phyloP scores from a whole-genome alignment of 2,329 filamentous ascomycete genomes.

The Mollisia scopiformis region DNA sequence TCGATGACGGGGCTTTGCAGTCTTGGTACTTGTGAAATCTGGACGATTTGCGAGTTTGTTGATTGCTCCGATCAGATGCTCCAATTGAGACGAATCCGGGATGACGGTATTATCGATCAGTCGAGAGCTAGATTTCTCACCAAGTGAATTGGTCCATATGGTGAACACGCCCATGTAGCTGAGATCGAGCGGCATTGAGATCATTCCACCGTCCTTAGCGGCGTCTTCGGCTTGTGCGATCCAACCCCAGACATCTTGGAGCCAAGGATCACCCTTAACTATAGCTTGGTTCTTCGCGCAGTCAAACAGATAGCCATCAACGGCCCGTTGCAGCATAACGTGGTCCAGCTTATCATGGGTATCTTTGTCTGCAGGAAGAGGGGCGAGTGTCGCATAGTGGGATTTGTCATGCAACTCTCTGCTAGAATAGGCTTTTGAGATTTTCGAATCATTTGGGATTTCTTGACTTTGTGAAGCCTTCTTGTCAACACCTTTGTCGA shows the following conservation, averaged over 20 bases:
- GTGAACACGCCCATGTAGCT: slow-evolving; percentile 75
- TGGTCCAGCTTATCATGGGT: slow-evolving; percentile 44
- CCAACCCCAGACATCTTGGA: slow-evolving; percentile 81
- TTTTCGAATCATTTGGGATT: not conserved
- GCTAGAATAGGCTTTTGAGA: slow-evolving; percentile 43
- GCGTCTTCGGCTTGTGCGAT: slow-evolving; percentile 69
- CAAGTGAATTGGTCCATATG: slow-evolving; percentile 73
- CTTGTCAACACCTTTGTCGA: not conserved
- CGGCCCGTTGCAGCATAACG: slow-evolving; percentile 60
- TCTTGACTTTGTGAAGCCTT: not conserved
- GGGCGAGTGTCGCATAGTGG: slow-evolving; percentile 45
- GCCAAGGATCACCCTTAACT: slow-evolving; percentile 72
- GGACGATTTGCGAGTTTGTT: slow-evolving; percentile 65
- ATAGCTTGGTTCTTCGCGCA: slow-evolving; percentile 66
- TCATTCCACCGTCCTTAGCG: slow-evolving; percentile 70
- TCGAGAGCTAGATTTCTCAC: slow-evolving; percentile 52
- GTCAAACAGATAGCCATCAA: slow-evolving; percentile 66
- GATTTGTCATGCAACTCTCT: slow-evolving; percentile 57
- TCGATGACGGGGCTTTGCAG: slow-evolving; percentile 69
- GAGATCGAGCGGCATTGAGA: slow-evolving; percentile 68
- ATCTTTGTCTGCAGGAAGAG: slow-evolving; percentile 16
- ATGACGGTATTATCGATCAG: slow-evolving; percentile 47
- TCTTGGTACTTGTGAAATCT: slow-evolving; percentile 64
- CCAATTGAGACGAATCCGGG: slow-evolving; percentile 56
- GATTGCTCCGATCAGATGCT: slow-evolving; percentile 64